Conservation (phyloP, 2,329 filamentous ascomycete genomes). For the Aspergillus sp. region DNA sequence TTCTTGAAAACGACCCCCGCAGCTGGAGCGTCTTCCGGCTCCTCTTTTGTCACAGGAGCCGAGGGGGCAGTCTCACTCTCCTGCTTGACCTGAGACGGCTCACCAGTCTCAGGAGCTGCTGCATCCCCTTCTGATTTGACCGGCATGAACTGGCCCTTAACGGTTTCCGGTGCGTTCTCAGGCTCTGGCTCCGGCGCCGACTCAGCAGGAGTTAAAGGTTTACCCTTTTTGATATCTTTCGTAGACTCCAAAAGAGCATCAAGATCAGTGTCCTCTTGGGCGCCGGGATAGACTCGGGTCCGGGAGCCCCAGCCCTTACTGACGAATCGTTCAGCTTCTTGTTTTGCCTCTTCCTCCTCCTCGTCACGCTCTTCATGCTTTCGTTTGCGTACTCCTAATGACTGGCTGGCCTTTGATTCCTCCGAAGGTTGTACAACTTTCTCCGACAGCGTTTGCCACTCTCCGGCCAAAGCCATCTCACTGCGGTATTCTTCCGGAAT, state of each 20-base stretch:
- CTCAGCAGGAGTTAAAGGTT: constrained; percentile 15
- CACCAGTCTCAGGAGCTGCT: constrained; percentile 15
- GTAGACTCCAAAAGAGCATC: constrained; percentile 47
- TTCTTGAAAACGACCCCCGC: constrained; percentile 51
- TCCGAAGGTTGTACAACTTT: constrained; percentile 32
- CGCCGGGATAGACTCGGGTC: constrained; percentile 43
- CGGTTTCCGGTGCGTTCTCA: constrained; percentile 10
- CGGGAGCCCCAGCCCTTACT: constrained; percentile 49
- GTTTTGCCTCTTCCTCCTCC: constrained; percentile 43
- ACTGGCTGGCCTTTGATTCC: constrained; percentile 48
- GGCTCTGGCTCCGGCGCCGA: constrained; percentile 17
- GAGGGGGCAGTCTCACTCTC: not conserved
- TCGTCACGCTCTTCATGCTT: constrained; percentile 45
- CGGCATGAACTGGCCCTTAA: constrained; percentile 7
- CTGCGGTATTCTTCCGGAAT: constrained; percentile 76
- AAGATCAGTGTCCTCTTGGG: constrained; percentile 41
- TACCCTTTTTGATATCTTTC: constrained; percentile 40
- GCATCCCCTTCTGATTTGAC: constrained; percentile 10
- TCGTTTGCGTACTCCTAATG: constrained; percentile 48
- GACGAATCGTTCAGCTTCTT: constrained; percentile 32
- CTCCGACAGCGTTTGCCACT: constrained; percentile 74
- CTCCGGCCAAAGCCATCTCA: constrained; percentile 83
- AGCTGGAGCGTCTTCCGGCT: constrained; percentile 24
- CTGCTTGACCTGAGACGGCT: not conserved
- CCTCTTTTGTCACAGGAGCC: constrained; percentile 26